phyloP scores from a whole-genome alignment of 2,329 filamentous ascomycete species.

The Teratosphaeria viscida region DNA sequence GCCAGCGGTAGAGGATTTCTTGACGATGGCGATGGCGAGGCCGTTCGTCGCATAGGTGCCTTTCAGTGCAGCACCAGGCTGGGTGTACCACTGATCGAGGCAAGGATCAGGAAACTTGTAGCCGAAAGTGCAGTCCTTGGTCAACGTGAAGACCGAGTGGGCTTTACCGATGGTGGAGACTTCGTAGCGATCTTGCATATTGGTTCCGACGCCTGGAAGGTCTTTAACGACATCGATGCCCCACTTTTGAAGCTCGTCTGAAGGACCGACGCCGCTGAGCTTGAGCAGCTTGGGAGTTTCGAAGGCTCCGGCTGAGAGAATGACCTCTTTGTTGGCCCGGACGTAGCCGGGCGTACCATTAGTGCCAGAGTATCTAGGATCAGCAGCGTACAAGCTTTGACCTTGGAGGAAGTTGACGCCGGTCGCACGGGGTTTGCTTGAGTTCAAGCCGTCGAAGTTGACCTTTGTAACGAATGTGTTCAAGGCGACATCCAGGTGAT shows the following conservation, averaged over 20 bases:
- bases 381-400: slow-evolving; percentile 29
- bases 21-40: slow-evolving; percentile 41
- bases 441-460: slow-evolving; percentile 47
- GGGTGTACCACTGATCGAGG: slow-evolving; percentile 32
- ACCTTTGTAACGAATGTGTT: slow-evolving; percentile 59
- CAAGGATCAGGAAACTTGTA: slow-evolving; percentile 30
- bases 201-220: slow-evolving; percentile 52
- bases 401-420: slow-evolving; percentile 35
- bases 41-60: slow-evolving; percentile 42
- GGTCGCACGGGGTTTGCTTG: slow-evolving; percentile 39
- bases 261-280: slow-evolving; percentile 51
- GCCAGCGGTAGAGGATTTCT: slow-evolving; percentile 27
- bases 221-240: slow-evolving; percentile 44
- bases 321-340: slow-evolving; percentile 35
- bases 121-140: slow-evolving; percentile 29
- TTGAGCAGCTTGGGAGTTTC: slow-evolving; percentile 57
- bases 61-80: slow-evolving; percentile 14
- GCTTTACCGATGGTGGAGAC: slow-evolving; percentile 40
- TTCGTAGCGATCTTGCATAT: slow-evolving; percentile 53
- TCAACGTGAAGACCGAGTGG: slow-evolving; percentile 13
- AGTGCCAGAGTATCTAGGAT: slow-evolving; percentile 22
- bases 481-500: slow-evolving; percentile 46
- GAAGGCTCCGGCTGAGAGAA: slow-evolving; percentile 45
- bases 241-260: slow-evolving; percentile 40
- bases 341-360: slow-evolving; percentile 31